A percentile compares a stretch with the other conserved stretches of the same genome.
Conservation (phyloP, 2,329 filamentous ascomycete genomes). For the Pestalotiopsis sp. region DNA sequence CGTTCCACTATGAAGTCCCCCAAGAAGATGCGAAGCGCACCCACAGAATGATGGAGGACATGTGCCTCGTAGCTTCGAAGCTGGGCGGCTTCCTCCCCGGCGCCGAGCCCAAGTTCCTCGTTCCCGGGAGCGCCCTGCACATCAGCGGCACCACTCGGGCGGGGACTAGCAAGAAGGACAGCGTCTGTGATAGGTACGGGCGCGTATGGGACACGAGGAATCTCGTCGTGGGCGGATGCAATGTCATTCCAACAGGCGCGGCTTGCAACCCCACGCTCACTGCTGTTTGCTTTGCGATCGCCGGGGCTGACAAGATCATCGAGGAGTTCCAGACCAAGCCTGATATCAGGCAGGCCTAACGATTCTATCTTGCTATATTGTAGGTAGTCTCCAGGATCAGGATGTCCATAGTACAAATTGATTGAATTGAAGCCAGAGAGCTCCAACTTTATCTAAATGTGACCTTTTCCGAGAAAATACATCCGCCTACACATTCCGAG, state of each 20-base stretch:
- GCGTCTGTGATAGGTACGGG: constrained; percentile 21
- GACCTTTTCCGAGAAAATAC: not conserved
- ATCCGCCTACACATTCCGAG: too few species aligned
- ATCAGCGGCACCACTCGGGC: constrained; percentile 22
- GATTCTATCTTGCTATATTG: not conserved
- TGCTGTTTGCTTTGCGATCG: constrained; percentile 25
- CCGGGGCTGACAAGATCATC: constrained; percentile 16
- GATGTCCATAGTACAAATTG: not conserved
- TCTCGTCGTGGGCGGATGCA: constrained; percentile 26
- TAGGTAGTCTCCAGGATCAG: not conserved
- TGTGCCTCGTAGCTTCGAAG: constrained; percentile 19
- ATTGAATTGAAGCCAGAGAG: not conserved
- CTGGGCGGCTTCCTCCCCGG: constrained; percentile 24
- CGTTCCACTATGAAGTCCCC: constrained; percentile 19
- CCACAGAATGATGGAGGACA: constrained; percentile 26
- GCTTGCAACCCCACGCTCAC: constrained; percentile 29
- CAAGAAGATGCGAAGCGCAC: constrained; percentile 17
- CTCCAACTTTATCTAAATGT: not conserved
- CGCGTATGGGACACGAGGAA: constrained; percentile 26
- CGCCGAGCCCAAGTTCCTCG: constrained; percentile 21
- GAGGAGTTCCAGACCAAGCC: not conserved
- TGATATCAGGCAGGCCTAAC: not conserved
- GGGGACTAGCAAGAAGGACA: constrained; percentile 14
- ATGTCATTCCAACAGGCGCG: constrained; percentile 23
- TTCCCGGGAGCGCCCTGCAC: constrained; percentile 21